Percentiles rank a stretch among this genome's conserved stretches.
Conservation (phyloP, 2,329 filamentous ascomycete genomes). For the Hypoxylon sp. region DNA sequence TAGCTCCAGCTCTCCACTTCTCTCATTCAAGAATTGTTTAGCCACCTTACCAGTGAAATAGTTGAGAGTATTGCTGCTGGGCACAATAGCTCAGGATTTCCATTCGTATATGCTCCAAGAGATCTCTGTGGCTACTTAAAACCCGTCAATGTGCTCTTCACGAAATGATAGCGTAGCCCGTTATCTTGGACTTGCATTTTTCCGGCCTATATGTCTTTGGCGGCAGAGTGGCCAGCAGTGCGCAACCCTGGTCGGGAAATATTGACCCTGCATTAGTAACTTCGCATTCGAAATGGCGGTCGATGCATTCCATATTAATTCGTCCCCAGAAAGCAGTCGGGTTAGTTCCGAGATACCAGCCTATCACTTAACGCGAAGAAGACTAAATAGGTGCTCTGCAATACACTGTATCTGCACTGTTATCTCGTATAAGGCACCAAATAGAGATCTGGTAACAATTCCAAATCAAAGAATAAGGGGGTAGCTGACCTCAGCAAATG, state of each 20-base stretch:
- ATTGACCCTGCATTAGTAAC: background rate
- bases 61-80: background rate
- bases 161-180: background rate
- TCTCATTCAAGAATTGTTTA: background rate
- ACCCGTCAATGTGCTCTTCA: background rate
- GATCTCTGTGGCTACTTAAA: background rate
- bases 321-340: background rate
- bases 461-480: slow-evolving; percentile 3
- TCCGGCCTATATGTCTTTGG: background rate
- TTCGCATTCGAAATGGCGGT: background rate
- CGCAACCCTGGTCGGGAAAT: background rate
- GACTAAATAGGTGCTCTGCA: background rate
- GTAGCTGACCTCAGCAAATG: slow-evolving; percentile 5
- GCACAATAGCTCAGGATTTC: background rate
- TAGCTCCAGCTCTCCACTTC: background rate
- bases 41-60: background rate
- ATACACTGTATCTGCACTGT: background rate
- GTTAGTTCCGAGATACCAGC: background rate
- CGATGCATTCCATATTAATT: background rate
- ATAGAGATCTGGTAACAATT: background rate
- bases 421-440: background rate
- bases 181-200: background rate
- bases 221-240: background rate
- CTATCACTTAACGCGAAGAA: background rate
- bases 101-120: background rate